Evolutionary conservation across 352 stramenopile species (phyloP).

Genomic region (Peronospora farinosa): DNA sequence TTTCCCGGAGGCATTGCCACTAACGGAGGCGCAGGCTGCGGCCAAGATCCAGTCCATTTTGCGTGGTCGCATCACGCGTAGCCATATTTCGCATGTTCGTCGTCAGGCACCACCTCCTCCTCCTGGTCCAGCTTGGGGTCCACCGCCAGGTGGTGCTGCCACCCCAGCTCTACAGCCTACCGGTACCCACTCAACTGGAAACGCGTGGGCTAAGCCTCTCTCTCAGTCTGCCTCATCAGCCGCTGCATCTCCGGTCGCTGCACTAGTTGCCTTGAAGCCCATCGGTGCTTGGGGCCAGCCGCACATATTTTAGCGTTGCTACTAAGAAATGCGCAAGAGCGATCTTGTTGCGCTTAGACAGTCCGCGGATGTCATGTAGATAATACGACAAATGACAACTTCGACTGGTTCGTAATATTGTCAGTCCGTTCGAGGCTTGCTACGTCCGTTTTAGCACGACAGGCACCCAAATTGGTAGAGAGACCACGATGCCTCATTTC

Average conservation of each 20-base stretch:
- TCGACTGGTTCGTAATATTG: conserved; percentile 1
- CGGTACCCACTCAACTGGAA: conserved; percentile 12
- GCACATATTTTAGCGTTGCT: conserved; percentile 44
- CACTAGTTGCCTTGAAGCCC: conserved; percentile 11
- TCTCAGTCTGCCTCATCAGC: conserved; percentile 7
- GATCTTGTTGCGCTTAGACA: conserved; percentile 2
- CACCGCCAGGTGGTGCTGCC: conserved; percentile 29
- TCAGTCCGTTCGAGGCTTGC: conserved; percentile 14
- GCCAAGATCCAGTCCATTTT: conserved; percentile 67
- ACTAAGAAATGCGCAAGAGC: background rate
- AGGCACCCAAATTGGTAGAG: conserved; percentile 6
- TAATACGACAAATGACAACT: conserved; percentile 6
- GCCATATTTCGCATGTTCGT: conserved; percentile 26
- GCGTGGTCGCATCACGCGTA: conserved; percentile 40
- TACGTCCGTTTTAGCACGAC: conserved; percentile 6
- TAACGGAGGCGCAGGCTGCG: conserved; percentile 66
- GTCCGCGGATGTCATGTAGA: conserved; percentile 7
- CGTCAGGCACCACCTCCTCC: conserved; percentile 29
- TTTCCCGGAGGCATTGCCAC: conserved; percentile 67
- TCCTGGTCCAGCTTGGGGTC: conserved; percentile 33
- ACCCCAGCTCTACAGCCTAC: conserved; percentile 14
- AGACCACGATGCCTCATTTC: conserved; percentile 4
- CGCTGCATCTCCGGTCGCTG: conserved; percentile 5
- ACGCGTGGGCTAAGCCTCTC: conserved; percentile 33
- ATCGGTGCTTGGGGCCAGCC: conserved; percentile 54